Evolutionary conservation across 108 stramenopile genomes (phyloP), one percentile per base, ranked within the genome.

Genomic region (Skeletonema grethae): DNA sequence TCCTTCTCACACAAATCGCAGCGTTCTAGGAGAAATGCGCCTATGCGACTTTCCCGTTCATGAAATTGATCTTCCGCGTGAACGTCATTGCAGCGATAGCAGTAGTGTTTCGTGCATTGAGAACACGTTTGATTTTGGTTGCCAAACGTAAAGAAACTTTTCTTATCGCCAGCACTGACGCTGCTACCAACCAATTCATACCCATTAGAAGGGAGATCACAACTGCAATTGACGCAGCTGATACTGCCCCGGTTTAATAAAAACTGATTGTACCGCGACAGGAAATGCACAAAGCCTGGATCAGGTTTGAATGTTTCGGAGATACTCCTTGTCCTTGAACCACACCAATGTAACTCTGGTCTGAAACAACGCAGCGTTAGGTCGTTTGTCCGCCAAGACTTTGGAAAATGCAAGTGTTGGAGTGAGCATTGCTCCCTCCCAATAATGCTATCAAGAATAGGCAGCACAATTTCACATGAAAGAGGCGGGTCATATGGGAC

Each of bases 361-460:
- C 25, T 28, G 25, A 28, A 28, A 28, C 25, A 28, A 28, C 25
- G 25, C 25, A 28, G 1, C 25, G 25, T 28, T 64, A 9, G 10
- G 12, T 30, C 11, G 38, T 25, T 29, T 28, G 41, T 10, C n/a
- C 13, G 12, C 63, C 39, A 43, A 16, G 32, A 12, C 35, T 29
- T 38, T 1, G 63, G 63, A 9, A 64, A 46, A 4, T 45, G 35
- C 9, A 64, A 45, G 16, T 45, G 43, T 3, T 64, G 53, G 4
- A 64, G 39, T 30, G 39, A 34, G 58, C 58, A 59, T 16, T n/a
- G 45, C 13, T 50, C 50, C 4, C 25, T 15, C 11, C 8, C 16
- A 18, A 65, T 50, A n/a, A 65, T 50, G 41, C 63, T 65, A 16
- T 65, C 63, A 4, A 65, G 63, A 6, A 65, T 50, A 12, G 63